A percentile compares a stretch with the other conserved stretches of the same genome.
phyloP scores from a whole-genome alignment of 2,329 filamentous ascomycete species.

The Pezicula rhizophila region DNA sequence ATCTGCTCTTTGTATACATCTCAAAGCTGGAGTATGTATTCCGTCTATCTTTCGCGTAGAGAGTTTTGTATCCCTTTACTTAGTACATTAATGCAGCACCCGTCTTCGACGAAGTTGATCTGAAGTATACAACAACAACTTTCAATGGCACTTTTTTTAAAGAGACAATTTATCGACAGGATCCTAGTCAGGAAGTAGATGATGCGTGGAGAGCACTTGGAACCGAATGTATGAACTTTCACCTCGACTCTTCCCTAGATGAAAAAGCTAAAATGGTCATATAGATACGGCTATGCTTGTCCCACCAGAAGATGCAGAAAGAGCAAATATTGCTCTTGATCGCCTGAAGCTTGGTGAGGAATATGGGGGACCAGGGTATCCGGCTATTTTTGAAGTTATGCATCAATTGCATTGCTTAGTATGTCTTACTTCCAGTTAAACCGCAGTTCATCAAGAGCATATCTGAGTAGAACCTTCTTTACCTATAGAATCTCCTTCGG shows the following conservation, averaged over 20 bases:
- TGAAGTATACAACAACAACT: neutral
- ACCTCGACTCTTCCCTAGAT: neutral
- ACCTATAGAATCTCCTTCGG: neutral
- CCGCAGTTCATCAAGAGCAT: neutral
- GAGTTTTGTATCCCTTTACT: neutral
- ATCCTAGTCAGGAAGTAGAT: neutral
- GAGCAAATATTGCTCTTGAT: neutral
- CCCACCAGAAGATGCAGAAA: neutral
- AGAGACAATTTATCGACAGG: neutral
- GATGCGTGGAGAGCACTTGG: neutral
- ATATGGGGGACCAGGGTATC: neutral
- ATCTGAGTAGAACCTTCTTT: neutral
- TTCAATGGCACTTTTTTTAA: neutral
- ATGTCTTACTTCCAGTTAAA: neutral
- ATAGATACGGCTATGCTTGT: neutral
- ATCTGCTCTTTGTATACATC: neutral
- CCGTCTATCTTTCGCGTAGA: neutral
- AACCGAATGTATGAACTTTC: neutral
- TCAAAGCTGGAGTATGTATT: neutral
- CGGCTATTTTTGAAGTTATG: neutral
- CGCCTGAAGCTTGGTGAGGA: neutral
- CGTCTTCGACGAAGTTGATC: neutral
- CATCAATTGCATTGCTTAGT: slow-evolving; percentile 1
- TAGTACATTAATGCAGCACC: neutral
- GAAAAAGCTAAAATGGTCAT: neutral